Conservation (phyloP, 2,329 filamentous ascomycete species). For the Clarireedia homoeocarpa region DNA sequence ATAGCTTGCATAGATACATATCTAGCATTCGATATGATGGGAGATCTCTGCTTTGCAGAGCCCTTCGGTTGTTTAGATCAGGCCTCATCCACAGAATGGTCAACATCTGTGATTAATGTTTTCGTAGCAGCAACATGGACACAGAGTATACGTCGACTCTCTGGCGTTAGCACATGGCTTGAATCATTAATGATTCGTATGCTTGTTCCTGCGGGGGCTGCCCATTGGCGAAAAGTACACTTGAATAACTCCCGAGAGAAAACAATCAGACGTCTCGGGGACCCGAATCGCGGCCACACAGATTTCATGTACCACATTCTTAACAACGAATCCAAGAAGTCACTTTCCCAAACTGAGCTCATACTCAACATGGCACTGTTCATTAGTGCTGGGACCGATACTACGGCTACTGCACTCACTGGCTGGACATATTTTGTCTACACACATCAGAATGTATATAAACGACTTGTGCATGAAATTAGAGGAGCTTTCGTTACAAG, state of each 20-base stretch:
- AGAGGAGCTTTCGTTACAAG: constrained; percentile 31
- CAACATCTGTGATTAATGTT: constrained; percentile 7
- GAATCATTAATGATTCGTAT: constrained; percentile 1
- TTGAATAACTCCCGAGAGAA: constrained; percentile 5
- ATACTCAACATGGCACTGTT: constrained; percentile 3
- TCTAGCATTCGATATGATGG: constrained; percentile 33
- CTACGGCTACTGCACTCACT: constrained; percentile 13
- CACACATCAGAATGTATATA: constrained; percentile 26
- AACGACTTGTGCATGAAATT: constrained; percentile 33
- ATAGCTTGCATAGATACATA: constrained; percentile 12
- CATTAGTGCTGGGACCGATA: constrained; percentile 12
- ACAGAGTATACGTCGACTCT: constrained; percentile 1
- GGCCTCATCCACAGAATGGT: constrained; percentile 14
- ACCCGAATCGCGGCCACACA: constrained; percentile 23
- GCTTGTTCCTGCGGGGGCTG: constrained; percentile 4
- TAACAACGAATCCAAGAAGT: constrained; percentile 14
- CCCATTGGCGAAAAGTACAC: constrained; percentile 3
- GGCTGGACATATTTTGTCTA: constrained; percentile 20
- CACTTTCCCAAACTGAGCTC: constrained; percentile 12
- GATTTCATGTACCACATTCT: constrained; percentile 29
- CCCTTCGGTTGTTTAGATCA: constrained; percentile 30
- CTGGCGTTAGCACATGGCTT: constrained; percentile 3
- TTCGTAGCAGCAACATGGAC: constrained; percentile 8
- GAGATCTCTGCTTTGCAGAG: constrained; percentile 37
- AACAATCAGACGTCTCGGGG: constrained; percentile 3